Evolutionary conservation across 139 green algal genomes (phyloP).

Genomic region (Closterium sp.): DNA sequence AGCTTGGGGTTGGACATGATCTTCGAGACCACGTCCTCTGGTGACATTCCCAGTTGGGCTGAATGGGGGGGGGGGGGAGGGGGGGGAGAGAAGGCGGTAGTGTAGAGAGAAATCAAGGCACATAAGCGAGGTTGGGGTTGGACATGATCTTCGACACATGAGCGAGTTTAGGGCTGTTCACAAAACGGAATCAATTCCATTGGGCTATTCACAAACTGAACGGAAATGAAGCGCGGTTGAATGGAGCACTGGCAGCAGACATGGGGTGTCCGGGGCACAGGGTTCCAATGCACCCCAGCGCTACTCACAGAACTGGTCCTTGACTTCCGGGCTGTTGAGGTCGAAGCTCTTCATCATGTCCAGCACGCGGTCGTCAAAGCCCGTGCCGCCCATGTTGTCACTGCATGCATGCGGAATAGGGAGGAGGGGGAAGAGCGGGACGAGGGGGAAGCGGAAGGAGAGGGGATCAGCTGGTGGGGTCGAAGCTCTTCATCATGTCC

Average conservation of each 20-base stretch:
- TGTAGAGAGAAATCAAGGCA: no score
- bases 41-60: slow-evolving; percentile 56
- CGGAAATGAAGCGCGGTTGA: no score
- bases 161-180: no score
- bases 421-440: neutral
- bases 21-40: slow-evolving; percentile 57
- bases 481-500: slow-evolving; percentile 37
- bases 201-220: no score
- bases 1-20: slow-evolving; percentile 64
- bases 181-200: no score
- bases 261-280: no score
- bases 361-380: slow-evolving; percentile 38
- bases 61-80: neutral
- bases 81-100: no score
- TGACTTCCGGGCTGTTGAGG: slow-evolving; percentile 57
- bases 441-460: neutral
- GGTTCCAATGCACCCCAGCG: no score
- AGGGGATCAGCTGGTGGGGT: slow-evolving; percentile 48
- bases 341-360: slow-evolving; percentile 58
- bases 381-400: slow-evolving; percentile 9
- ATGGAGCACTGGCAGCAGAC: no score
- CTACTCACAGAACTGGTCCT: slow-evolving; percentile 54
- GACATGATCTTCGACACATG: no score
- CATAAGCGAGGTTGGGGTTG: no score
- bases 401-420: neutral